These are phyloP conservation scores for Metschnikowia peoriensis DNA, from an alignment of 805 yeast species.

Conservation along the genomic window DNA sequence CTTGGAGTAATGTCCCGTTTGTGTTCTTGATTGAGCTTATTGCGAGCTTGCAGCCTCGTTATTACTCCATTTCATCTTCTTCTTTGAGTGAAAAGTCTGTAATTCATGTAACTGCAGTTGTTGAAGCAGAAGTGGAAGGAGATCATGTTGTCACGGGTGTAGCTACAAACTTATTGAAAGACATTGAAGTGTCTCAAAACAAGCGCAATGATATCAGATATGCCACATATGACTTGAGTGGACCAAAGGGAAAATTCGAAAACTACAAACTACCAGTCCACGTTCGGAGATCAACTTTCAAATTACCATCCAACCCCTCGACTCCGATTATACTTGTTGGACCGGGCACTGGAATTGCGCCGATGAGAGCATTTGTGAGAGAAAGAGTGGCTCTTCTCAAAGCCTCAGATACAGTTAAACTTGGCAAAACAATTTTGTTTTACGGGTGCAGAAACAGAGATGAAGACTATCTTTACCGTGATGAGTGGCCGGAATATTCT, in stretches of 20 bases:
- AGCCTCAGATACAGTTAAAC: constrained; percentile 22
- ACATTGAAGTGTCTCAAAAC: constrained; percentile 62
- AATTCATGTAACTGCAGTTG: constrained; percentile 87
- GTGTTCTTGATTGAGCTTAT: constrained; percentile 78
- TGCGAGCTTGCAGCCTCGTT: constrained; percentile 86
- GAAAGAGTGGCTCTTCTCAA: constrained; percentile 66
- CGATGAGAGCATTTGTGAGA: constrained; percentile 91
- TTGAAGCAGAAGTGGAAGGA: constrained; percentile 55
- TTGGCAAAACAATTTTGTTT: constrained; percentile 77
- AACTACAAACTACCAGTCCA: constrained; percentile 80
- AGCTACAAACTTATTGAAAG: constrained; percentile 80
- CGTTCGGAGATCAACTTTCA: constrained; percentile 92
- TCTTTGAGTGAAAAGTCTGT: constrained; percentile 70
- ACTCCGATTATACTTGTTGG: constrained; percentile 91
- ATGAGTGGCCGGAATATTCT: constrained; percentile 83
- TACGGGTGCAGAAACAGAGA: constrained; percentile 81
- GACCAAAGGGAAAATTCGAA: constrained; percentile 66
- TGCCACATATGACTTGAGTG: constrained; percentile 68
- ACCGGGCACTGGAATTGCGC: constrained; percentile 99
- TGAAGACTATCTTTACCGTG: constrained; percentile 81
- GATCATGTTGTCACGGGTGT: constrained; percentile 68
- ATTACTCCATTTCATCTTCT: constrained; percentile 93
- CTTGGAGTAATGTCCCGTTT: constrained; percentile 83
- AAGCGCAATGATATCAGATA: constrained; percentile 37
- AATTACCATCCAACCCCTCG: constrained; percentile 80